Evolutionary conservation across 805 yeast genomes (phyloP), one percentile per base, ranked within the genome.

Genomic region (Candida piceae): DNA sequence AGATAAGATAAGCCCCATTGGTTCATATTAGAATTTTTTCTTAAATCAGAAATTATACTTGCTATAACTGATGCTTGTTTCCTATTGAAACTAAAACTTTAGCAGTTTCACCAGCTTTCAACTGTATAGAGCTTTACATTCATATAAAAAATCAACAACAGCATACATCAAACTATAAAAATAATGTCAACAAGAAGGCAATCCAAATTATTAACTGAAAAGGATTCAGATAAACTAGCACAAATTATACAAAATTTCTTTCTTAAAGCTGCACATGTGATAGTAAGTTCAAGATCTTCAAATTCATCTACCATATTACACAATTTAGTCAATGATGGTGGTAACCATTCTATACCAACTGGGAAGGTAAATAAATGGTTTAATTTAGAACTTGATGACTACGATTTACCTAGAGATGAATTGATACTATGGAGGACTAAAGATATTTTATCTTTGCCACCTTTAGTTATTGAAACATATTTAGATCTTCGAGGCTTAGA

Each of bases 401-500:
- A 49, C 24, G 66, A 58, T 6, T 39, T 57, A 10, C 50, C 50
- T 2, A 66, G 69, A 26, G 86, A 80, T n/a, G 85, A 78, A 28
- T 60, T 85, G 34, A 63, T 67, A 36, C 62, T 68, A 4, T 86
- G 95, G 95, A 70, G 69, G 38, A 44, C 44, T 16, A 46, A 44
- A 23, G 77, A 74, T 42, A 41, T 72, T 4, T 42, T 66, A 4
- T 41, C 50, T n/a, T 57, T 80, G 12, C 86, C 95, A 1, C 96
- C 97, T 2, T 68, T 93, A 57, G 84, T 93, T 12, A 70, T 93
- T 18, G 98, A 93, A 57, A 80, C 93, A 0, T 84, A 72, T 18
- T 40, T 60, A 25, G 64, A 59, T 36, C 32, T 59, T 19, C 20
- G 58, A n/a, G 48, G 48, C 2, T 36, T 58, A 30, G 40, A 41